Evolutionary conservation across 75 land plant species (phyloP), one percentile per base, ranked within the genome.

Genomic region (Picea sitchensis): DNA sequence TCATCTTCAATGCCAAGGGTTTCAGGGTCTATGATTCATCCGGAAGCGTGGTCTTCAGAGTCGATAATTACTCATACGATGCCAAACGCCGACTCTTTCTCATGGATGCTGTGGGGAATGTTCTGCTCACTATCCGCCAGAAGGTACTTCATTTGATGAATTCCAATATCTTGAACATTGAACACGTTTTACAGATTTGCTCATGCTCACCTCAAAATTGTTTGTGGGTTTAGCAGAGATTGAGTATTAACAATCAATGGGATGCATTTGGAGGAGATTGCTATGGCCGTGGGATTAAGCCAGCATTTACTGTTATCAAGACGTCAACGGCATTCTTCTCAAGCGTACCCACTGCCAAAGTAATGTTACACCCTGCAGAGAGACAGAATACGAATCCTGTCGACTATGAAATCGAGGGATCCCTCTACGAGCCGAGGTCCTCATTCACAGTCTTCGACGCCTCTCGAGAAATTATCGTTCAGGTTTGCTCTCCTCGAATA

Each of bases 11-110:
- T 61, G 62, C 84, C 18, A 79, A 69, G 15, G 89, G 89, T 5
- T 87, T 86, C 85, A 82, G 84, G 17, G 82, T 84, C 30, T 87
- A 80, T 31, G 80, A 87, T 73, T 82, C 80, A 0, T 76, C 72
- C 4, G 89, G 86, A 3, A 26, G 73, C 14, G 77, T 87, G 34
- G 80, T 69, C 7, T 87, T 79, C 38, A 83, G 89, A 2, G 80
- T 87, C 18, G 86, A 87, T 65, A 87, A 84, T 68, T 87, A 87
- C 62, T 36, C 80, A 34, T 23, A 32, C 56, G 80, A 77, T 31
- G 51, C 61, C 14, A 31, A 69, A 4, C 23, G 56, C 9, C 61
- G 73, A 80, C 80, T 84, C 8, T 82, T 73, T 58, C 73, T 87
- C 51, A 87, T 87, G 89, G 86, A 87, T 77, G 51, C 14, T 15